These are phyloP conservation scores for Pythium scleroteichum DNA, from an alignment of 352 stramenopile genomes.

Conservation along the genomic window DNA sequence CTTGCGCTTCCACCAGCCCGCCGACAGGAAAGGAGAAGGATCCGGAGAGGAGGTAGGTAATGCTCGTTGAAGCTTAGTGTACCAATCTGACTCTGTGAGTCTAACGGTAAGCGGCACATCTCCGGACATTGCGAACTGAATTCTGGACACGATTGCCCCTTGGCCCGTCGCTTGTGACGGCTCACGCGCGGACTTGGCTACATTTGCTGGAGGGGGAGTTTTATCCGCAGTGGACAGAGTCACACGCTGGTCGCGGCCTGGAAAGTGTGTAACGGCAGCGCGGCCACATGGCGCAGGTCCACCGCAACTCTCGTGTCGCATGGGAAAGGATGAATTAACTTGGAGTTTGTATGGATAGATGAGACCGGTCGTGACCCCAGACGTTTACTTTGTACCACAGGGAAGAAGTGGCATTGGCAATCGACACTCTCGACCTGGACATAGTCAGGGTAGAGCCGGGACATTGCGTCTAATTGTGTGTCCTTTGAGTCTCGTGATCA, in stretches of 20 bases:
- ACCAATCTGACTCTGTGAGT: neutral
- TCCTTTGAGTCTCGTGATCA: conserved; percentile 1
- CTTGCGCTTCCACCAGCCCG: too few species aligned
- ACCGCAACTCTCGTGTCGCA: neutral
- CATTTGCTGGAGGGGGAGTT: neutral
- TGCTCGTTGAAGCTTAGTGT: neutral
- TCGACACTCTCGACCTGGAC: conserved; percentile 1
- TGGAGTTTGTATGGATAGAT: conserved; percentile 8
- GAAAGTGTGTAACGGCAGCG: neutral
- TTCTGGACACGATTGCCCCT: neutral
- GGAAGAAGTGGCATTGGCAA: too few species aligned
- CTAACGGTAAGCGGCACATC: neutral
- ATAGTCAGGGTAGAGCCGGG: neutral
- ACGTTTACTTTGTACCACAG: neutral
- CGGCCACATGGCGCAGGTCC: conserved; percentile 6
- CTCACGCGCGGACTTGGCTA: neutral
- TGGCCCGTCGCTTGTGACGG: neutral
- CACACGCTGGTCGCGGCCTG: conserved; percentile 8
- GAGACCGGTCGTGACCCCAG: neutral
- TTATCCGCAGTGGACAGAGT: conserved; percentile 5
- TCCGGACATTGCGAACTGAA: neutral
- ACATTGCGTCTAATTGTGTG: conserved; percentile 1
- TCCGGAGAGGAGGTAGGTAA: too few species aligned
- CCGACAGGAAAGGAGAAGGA: too few species aligned
- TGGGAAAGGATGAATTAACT: neutral